These are phyloP conservation scores for Auricularia cornea DNA, from an alignment of 768 basidiomycete genomes.

Conservation along the genomic window DNA sequence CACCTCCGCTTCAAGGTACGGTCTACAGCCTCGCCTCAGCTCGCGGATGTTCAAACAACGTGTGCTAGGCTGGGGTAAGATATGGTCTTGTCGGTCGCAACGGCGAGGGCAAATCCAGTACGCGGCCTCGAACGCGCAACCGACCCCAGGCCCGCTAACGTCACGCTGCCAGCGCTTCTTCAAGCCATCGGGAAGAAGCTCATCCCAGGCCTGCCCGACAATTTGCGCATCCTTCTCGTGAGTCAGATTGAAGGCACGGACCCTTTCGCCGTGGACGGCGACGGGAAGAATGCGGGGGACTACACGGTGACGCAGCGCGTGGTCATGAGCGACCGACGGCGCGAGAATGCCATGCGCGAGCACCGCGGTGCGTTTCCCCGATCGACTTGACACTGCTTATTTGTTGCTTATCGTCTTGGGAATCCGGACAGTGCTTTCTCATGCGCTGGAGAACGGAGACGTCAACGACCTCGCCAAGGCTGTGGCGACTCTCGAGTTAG, in stretches of 20 bases:
- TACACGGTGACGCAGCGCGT: conserved; percentile 34
- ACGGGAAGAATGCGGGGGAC: conserved; percentile 12
- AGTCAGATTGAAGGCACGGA: conserved; percentile 30
- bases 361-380: conserved; percentile 13
- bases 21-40: not conserved
- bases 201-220: conserved; percentile 40
- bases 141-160: not conserved
- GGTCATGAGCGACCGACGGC: conserved; percentile 33
- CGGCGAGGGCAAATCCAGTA: conserved; percentile 47
- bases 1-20: conserved; percentile 40
- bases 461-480: conserved; percentile 9
- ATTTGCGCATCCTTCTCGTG: conserved; percentile 36
- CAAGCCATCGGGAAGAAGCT: conserved; percentile 34
- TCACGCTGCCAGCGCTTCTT: conserved; percentile 24
- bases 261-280: conserved; percentile 8
- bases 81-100: conserved; percentile 51
- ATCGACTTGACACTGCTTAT: not conserved
- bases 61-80: conserved; percentile 27
- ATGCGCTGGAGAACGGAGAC: conserved; percentile 15
- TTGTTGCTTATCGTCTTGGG: not conserved
- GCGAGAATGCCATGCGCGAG: conserved; percentile 23
- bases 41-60: not conserved
- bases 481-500: conserved; percentile 9
- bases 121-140: conserved; percentile 14
- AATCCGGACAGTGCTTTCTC: conserved; percentile 16